Conservation (phyloP, 352 stramenopile species). For the Plasmopara halstedii region DNA sequence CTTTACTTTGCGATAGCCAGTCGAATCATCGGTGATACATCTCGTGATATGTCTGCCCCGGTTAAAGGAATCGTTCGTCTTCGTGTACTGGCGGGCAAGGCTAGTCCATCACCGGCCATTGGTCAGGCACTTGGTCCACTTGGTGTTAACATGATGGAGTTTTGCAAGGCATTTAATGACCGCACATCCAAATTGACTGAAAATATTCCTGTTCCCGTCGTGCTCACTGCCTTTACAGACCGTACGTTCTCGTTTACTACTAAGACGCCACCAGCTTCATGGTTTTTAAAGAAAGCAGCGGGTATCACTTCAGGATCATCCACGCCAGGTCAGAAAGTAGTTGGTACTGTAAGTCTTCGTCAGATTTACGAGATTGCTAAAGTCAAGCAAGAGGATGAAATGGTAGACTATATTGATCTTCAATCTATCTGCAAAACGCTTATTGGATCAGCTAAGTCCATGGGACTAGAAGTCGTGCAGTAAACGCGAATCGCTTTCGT, state of each 20-base stretch:
- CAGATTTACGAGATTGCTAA: constrained; percentile 98
- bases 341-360: constrained; percentile 88
- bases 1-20: no score
- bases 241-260: constrained; percentile 95
- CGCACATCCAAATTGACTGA: constrained; percentile 87
- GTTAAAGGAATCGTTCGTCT: constrained; percentile 83
- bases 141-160: constrained; percentile 99
- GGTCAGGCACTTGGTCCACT: constrained; percentile 92
- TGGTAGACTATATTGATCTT: constrained; percentile 90
- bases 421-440: constrained; percentile 89
- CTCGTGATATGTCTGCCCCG: constrained; percentile 33
- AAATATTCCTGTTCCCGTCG: constrained; percentile 90
- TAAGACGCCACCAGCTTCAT: constrained; percentile 92
- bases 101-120: constrained; percentile 81
- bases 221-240: constrained; percentile 90
- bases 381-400: constrained; percentile 94
- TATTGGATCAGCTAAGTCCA: constrained; percentile 89
- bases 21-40: no score
- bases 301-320: constrained; percentile 75
- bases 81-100: constrained; percentile 79
- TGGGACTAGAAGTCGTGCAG: constrained; percentile 83
- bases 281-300: constrained; percentile 90
- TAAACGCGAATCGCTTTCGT: no score
- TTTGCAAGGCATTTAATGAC: constrained; percentile 99
- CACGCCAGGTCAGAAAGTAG: constrained; percentile 62